These are phyloP conservation scores for Ganoderma resinaceum DNA, from an alignment of 1,284 basidiomycete genomes.

Conservation along the genomic window DNA sequence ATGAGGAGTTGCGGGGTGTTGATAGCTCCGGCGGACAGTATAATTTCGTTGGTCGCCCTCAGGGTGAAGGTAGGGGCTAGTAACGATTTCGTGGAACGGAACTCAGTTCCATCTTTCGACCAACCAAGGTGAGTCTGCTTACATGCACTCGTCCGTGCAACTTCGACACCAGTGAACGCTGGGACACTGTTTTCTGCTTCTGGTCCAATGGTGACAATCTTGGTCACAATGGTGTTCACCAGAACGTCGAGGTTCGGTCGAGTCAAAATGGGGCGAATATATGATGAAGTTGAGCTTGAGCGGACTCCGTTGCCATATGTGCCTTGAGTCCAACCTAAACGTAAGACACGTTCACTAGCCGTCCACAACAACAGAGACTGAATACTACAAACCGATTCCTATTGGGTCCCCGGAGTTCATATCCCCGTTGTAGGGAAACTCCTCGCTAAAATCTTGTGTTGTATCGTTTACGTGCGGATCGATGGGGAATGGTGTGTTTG, in stretches of 20 bases:
- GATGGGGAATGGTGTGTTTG: slow-evolving; percentile 39
- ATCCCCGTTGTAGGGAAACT: slow-evolving; percentile 50
- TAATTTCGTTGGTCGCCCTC: slow-evolving; percentile 37
- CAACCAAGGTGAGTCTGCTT: background rate
- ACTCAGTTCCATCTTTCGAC: background rate
- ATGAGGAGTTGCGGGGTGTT: slow-evolving; percentile 36
- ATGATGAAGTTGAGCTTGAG: slow-evolving; percentile 41
- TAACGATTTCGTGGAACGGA: no score
- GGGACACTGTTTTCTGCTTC: slow-evolving; percentile 26
- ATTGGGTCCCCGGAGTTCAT: slow-evolving; percentile 45
- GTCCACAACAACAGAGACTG: background rate
- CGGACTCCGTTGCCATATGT: slow-evolving; percentile 36
- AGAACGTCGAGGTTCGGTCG: slow-evolving; percentile 52
- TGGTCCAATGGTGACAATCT: slow-evolving; percentile 40
- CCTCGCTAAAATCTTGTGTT: slow-evolving; percentile 36
- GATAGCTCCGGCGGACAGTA: slow-evolving; percentile 37
- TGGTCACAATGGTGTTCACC: slow-evolving; percentile 48
- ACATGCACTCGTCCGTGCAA: slow-evolving; percentile 36
- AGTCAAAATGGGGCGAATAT: slow-evolving; percentile 41
- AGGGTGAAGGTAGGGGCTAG: slow-evolving; percentile 5
- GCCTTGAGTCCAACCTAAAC: slow-evolving; percentile 43
- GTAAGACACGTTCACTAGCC: background rate
- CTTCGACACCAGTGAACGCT: slow-evolving; percentile 43
- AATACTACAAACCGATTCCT: slow-evolving; percentile 43
- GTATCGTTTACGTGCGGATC: slow-evolving; percentile 45